phyloP scores from a whole-genome alignment of 306 rosid genomes.

The Cyamopsis tetragonoloba region DNA sequence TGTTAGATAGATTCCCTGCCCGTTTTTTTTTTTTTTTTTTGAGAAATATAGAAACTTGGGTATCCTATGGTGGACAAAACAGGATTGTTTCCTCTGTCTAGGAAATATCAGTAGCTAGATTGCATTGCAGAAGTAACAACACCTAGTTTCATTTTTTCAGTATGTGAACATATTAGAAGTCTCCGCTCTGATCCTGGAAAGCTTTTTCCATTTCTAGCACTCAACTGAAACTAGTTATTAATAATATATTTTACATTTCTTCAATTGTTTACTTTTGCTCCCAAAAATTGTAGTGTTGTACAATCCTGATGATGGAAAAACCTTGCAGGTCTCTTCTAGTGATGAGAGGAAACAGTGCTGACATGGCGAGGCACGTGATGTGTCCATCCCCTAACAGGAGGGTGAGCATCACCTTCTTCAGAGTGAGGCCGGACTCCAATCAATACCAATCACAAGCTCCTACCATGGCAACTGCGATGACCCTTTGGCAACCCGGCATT shows the following conservation, averaged over 20 bases:
- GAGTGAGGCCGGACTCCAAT: conserved; percentile 47
- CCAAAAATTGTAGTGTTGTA: not conserved
- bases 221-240: not conserved
- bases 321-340: conserved; percentile 73
- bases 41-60: not conserved
- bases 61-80: not conserved
- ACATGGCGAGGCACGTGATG: conserved; percentile 79
- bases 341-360: conserved; percentile 86
- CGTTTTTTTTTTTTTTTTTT: not conserved
- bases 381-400: conserved; percentile 63
- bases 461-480: conserved; percentile 39
- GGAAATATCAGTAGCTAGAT: conserved; percentile 7
- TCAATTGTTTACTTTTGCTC: not conserved
- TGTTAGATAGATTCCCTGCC: conserved; percentile 1
- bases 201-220: not conserved
- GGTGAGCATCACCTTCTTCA: conserved; percentile 67
- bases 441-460: conserved; percentile 58
- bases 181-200: not conserved
- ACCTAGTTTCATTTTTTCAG: not conserved
- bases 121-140: not conserved
- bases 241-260: not conserved
- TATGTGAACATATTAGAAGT: not conserved
- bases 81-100: not conserved
- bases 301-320: conserved; percentile 11
- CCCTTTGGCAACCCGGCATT: conserved; percentile 60